Percentiles rank a stretch among this genome's conserved stretches.
Conservation (phyloP, 2,329 filamentous ascomycete species). For the Tricladium varicosporioides region DNA sequence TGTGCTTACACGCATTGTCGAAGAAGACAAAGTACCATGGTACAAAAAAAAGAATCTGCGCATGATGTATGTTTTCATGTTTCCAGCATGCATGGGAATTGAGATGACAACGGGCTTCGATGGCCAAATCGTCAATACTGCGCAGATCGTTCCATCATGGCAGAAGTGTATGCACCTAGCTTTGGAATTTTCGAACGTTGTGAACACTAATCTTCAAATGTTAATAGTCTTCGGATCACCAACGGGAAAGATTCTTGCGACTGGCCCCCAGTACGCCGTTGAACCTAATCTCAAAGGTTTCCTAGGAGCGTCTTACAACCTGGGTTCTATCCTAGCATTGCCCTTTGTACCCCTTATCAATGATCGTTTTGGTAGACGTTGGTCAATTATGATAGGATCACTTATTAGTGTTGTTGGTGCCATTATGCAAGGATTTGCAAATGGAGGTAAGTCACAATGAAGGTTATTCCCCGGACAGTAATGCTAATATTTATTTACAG, state of each 20-base stretch:
- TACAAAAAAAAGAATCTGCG: constrained; percentile 39
- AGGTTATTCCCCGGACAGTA: too few relatives aligned
- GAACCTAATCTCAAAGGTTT: constrained; percentile 9
- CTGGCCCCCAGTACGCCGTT: not conserved
- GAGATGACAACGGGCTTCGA: constrained; percentile 55
- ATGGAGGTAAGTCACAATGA: too few relatives aligned
- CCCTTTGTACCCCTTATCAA: constrained; percentile 52
- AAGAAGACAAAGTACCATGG: constrained; percentile 39
- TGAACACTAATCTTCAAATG: not conserved
- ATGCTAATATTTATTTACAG: constrained; percentile 25
- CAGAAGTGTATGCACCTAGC: constrained; percentile 27
- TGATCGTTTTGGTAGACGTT: constrained; percentile 48
- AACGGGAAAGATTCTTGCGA: constrained; percentile 12
- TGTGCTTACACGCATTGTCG: constrained; percentile 38
- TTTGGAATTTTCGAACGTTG: not conserved
- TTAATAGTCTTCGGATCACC: too few relatives aligned
- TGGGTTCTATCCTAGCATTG: constrained; percentile 53
- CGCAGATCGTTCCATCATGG: constrained; percentile 38
- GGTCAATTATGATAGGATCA: constrained; percentile 55
- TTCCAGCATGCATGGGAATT: constrained; percentile 51
- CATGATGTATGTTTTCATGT: constrained; percentile 39
- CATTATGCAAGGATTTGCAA: constrained; percentile 48
- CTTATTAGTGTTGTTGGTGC: constrained; percentile 53
- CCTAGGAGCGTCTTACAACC: constrained; percentile 46
- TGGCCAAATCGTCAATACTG: constrained; percentile 46